Base-by-base conservation (phyloP, 1,139 yeast species). In the Pneumocystis wakefieldiae region DNA sequence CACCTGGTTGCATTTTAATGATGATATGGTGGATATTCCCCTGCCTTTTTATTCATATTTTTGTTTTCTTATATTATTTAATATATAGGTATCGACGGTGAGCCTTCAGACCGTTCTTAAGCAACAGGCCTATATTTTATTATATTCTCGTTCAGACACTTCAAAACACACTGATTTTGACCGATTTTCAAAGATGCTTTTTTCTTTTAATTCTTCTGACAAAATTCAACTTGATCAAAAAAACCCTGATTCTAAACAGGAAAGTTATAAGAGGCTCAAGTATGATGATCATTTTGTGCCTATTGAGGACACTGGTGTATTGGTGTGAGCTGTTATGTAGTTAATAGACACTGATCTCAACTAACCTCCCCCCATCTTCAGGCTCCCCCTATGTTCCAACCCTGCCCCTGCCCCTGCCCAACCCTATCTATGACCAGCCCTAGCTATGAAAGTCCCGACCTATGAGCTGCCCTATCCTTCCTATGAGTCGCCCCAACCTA, bases 1-100 rank as follows among this genome's bases (percentile, higher is more conserved):
- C 1, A 75, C 85, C 1, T 92, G 98, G 98, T 85, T 89, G 41
- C 86, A 91, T 12, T 92, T 91, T 73, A 97, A 92, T 73, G 99
- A 92, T 72, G 97, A 92, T 70, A 83, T 85, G 71, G 84, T 89
- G 68, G 86, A 87, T 70, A 80, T 79, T 67, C 83, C 88, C 63
- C 80, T 85, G 59, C 94, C 87, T 28, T 28, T 28, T 4, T 28
- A 28, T 28, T 28, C 2, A 28, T 28, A 28, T 28, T 28, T 28
- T 4, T 28, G 4, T 71, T 78, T 82, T 64, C 84, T 82, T 63
- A 14, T 14, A 4, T 29, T 32, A 2, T 29, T 53, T 28, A 28
- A 14, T 12, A 53, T 14, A 4, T 17, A 57, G 59, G 59, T 57
- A 8, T 37, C 42, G 5, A 57, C 59, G 14, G 59, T 39, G 3